Percentiles rank a stretch among this genome's conserved stretches.
Conservation (phyloP, 345 rosid genomes). For the Eucalyptus globulus region DNA sequence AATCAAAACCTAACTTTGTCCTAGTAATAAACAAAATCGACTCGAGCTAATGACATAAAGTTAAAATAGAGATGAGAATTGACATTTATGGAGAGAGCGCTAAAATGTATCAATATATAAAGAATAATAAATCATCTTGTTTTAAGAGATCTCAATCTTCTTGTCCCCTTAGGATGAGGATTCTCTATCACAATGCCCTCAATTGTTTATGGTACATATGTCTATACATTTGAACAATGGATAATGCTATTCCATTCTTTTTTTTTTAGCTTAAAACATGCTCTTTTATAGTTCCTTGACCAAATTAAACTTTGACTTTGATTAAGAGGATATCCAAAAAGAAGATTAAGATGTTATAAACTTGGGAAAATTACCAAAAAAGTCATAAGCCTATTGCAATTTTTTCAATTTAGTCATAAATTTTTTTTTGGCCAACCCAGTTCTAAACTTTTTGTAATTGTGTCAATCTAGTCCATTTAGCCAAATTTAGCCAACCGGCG, state of each 20-base stretch:
- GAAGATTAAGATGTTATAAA: neutral
- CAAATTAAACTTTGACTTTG: neutral
- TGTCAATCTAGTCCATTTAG: fast-evolving
- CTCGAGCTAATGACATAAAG: neutral
- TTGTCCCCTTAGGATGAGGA: neutral
- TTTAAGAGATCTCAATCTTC: neutral
- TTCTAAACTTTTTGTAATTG: too few species aligned
- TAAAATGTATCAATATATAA: neutral
- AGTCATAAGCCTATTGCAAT: fast-evolving
- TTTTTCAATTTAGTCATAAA: too few species aligned
- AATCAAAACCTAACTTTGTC: neutral
- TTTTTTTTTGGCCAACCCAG: fast-evolving
- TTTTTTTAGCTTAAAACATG: neutral
- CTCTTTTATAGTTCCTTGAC: neutral
- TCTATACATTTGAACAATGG: neutral
- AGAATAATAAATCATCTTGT: fast-evolving
- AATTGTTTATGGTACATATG: neutral
- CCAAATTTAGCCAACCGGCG: fast-evolving
- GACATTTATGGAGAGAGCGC: neutral
- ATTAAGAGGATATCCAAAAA: neutral
- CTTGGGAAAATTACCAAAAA: too few species aligned
- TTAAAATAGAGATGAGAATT: neutral
- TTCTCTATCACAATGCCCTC: neutral
- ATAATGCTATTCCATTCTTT: neutral
- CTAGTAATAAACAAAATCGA: neutral